A percentile compares a stretch with the other conserved stretches of the same genome.
Evolutionary conservation across 169 alveolate genomes (phyloP).

Genomic region (Cryptosporidium bovis): DNA sequence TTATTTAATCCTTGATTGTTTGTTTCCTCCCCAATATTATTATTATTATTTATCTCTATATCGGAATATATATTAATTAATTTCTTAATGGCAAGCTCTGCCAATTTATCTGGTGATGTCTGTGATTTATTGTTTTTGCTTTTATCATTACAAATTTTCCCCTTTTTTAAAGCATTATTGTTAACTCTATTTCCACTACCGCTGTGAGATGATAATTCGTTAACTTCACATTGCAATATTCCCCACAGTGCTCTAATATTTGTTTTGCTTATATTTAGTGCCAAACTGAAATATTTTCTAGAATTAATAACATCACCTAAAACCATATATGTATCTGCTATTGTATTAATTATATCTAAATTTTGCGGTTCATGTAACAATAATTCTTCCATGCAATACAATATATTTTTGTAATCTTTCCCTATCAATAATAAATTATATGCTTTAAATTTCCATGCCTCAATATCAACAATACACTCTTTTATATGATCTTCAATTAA

Average conservation of each 20-base stretch:
- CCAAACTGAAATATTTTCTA: slow-evolving; percentile 35
- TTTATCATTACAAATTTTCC: background rate
- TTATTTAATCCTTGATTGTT: background rate
- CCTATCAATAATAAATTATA: slow-evolving; percentile 7
- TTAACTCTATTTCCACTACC: too few relatives aligned
- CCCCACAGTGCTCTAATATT: slow-evolving; percentile 73
- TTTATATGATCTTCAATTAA: slow-evolving; percentile 41
- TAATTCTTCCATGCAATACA: slow-evolving; percentile 62
- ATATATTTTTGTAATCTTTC: slow-evolving; percentile 8
- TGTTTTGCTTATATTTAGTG: slow-evolving; percentile 19
- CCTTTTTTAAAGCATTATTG: background rate
- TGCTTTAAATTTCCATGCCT: slow-evolving; percentile 49
- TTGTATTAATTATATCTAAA: slow-evolving; percentile 30
- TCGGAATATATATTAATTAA: slow-evolving; percentile 13
- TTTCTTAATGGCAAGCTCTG: slow-evolving; percentile 28
- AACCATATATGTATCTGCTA: slow-evolving; percentile 44
- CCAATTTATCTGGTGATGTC: background rate
- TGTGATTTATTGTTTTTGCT: background rate
- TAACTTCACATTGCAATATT: slow-evolving; percentile 11
- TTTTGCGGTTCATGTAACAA: slow-evolving; percentile 68
- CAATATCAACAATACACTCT: slow-evolving; percentile 49
- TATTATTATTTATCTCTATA: background rate
- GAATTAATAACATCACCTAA: slow-evolving; percentile 15
- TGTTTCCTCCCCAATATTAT: background rate
- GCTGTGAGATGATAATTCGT: background rate